phyloP scores from a whole-genome alignment of 1,284 basidiomycete genomes.

The Ceratorhiza oryzae-sativae region DNA sequence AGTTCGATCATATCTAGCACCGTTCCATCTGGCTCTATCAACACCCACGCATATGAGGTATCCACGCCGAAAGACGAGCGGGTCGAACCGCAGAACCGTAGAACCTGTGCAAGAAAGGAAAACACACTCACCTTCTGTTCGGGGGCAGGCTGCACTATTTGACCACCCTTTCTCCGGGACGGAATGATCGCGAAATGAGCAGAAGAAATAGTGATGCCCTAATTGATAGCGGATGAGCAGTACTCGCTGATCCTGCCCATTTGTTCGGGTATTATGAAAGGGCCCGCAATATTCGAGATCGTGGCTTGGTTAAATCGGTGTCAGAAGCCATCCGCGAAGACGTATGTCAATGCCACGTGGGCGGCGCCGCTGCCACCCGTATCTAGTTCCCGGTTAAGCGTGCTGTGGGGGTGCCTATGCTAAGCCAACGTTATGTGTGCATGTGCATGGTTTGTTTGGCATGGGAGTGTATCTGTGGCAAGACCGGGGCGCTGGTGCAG shows the following conservation, averaged over 20 bases:
- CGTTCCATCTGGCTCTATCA: too few species aligned
- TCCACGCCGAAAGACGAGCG: background rate
- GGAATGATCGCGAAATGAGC: background rate
- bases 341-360: background rate
- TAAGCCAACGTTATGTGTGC: background rate
- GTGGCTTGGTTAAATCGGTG: background rate
- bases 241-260: background rate
- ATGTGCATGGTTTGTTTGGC: background rate
- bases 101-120: background rate
- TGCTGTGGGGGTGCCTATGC: background rate
- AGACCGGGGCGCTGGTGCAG: background rate
- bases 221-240: background rate
- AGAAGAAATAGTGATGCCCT: background rate
- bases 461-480: background rate
- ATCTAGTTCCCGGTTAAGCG: background rate
- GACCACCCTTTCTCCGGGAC: conserved; percentile 2
- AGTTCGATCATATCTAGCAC: background rate
- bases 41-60: background rate
- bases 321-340: background rate
- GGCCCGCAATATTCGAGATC: background rate
- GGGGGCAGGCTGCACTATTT: background rate
- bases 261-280: background rate
- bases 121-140: background rate
- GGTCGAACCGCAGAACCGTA: background rate
- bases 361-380: background rate